Evolutionary conservation across 1,284 basidiomycete genomes (phyloP).

Genomic region (Sporisorium graminicola): DNA sequence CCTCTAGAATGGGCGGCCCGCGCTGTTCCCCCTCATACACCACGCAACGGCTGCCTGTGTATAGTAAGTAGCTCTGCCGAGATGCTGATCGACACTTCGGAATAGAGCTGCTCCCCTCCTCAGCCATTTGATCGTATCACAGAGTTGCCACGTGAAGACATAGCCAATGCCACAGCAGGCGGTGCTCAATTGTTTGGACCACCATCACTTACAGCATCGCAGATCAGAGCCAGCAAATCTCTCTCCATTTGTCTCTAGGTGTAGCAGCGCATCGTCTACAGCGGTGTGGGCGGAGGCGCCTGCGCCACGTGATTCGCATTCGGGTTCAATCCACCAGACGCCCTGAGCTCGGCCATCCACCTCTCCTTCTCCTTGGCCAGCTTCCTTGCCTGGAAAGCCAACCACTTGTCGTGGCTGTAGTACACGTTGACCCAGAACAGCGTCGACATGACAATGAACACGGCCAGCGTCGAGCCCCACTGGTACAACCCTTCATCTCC

Average conservation of each 20-base stretch:
- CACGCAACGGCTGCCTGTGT: background rate
- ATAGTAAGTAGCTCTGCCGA: background rate
- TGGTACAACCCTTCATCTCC: conserved; percentile 58
- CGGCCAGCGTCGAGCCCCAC: conserved; percentile 39
- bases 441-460: conserved; percentile 41
- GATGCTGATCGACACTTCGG: background rate
- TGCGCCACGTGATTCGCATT: conserved; percentile 17
- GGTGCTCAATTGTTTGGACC: background rate
- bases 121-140: too few species aligned
- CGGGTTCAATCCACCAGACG: conserved; percentile 4
- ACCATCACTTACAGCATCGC: background rate
- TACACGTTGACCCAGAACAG: conserved; percentile 49
- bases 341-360: conserved; percentile 34
- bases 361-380: conserved; percentile 37
- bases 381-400: conserved; percentile 39
- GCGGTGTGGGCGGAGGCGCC: conserved; percentile 13
- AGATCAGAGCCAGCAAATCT: background rate
- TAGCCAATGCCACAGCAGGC: background rate
- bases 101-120: background rate
- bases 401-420: conserved; percentile 44
- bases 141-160: background rate
- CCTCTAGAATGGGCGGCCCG: too few species aligned
- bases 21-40: too few species aligned
- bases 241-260: too few species aligned
- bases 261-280: background rate